phyloP scores from a whole-genome alignment of 306 rosid genomes.

The Vigna angularis region DNA sequence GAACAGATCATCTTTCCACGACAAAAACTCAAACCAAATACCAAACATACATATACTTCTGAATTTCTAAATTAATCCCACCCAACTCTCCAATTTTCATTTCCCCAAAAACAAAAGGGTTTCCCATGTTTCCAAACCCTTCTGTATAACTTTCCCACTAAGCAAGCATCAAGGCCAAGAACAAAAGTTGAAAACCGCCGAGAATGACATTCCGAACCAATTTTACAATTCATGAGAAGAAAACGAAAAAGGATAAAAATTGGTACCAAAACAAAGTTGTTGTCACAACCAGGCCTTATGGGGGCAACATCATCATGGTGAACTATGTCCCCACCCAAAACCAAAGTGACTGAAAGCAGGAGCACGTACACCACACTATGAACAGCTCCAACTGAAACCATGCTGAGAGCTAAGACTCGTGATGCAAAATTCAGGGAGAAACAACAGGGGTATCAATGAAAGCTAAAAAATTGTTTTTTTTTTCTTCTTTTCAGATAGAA shows the following conservation, averaged over 20 bases:
- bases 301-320: slow-evolving; percentile 89
- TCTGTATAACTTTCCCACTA: slow-evolving; percentile 42
- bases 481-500: neutral
- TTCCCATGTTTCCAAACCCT: slow-evolving; percentile 20
- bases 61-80: neutral
- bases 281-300: slow-evolving; percentile 83
- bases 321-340: slow-evolving; percentile 88
- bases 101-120: neutral
- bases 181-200: slow-evolving; percentile 31
- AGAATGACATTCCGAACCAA: neutral
- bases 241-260: slow-evolving; percentile 7
- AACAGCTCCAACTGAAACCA: slow-evolving; percentile 60
- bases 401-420: slow-evolving; percentile 32
- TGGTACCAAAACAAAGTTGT: slow-evolving; percentile 91
- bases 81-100: neutral
- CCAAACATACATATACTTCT: neutral
- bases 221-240: slow-evolving; percentile 20
- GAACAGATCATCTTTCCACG: slow-evolving; percentile 22
- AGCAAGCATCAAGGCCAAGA: slow-evolving; percentile 38
- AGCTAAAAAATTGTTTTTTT: neutral
- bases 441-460: slow-evolving; percentile 29
- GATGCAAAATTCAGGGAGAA: slow-evolving; percentile 25
- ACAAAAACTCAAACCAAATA: slow-evolving; percentile 39
- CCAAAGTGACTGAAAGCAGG: slow-evolving; percentile 52
- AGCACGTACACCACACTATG: slow-evolving; percentile 47